Base-by-base conservation (phyloP, 2,329 filamentous ascomycete genomes). In the Exutisphaerella laricina region DNA sequence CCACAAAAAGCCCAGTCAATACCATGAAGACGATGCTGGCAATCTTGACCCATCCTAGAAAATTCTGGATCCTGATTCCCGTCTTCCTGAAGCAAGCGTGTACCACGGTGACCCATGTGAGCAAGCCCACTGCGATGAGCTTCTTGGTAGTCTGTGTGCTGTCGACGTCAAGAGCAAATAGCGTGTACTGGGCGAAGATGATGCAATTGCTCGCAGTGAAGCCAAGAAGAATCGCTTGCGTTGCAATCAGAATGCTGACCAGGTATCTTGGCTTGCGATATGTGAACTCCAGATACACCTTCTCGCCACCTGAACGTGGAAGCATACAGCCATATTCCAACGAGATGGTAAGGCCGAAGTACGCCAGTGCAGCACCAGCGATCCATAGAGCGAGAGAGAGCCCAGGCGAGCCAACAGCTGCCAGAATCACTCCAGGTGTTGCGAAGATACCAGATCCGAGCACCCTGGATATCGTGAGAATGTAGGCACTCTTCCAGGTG, bases 391-490 rank as follows among this genome's bases (percentile, higher is more conserved):
- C 50, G 1, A 86, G 61, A 0, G 79, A 73, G 2, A 85, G 63
- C 0, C 81, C 82, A 0, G 82, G 70, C 42, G 81, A 86, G 1
- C 84, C 84, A 2, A 80, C 78, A 0, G 78, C 74, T 26, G 77
- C 73, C 3, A 84, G 70, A 37, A 88, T 84, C 4, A 80, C 73
- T 0, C 79, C 82, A 0, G 80, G 83, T 0, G 81, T 85, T 1
- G 82, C 81, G 55, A 86, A 87, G 50, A 87, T 84, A 18, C 82
- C 82, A 54, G 74, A 81, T 9, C 82, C 82, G 21, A 85, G 79
- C 4, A 85, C 79, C 9, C 81, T 73, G 1, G 79, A 83, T 18
- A 85, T 79, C 5, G 82, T 78, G 14, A 85, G 69, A 41, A 85
- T 79, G 53, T 54, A 54, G 16, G 49, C 51, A 22, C 75, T 80